Base-by-base conservation (phyloP, 2,329 filamentous ascomycete species). In the Sporothrix dimorphospora region DNA sequence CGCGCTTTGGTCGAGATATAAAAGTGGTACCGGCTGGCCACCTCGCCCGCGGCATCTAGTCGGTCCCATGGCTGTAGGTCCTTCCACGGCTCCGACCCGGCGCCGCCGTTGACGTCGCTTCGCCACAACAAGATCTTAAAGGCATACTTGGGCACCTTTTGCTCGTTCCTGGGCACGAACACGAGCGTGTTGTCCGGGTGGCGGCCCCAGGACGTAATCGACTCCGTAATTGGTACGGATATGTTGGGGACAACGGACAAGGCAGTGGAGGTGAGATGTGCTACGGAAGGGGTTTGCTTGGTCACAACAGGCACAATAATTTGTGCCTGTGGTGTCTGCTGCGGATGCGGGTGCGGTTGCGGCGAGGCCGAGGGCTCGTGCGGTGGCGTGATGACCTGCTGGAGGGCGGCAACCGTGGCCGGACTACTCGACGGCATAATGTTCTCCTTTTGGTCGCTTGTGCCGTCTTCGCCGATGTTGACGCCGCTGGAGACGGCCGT, bases 1-100 rank as follows among this genome's bases (percentile, higher is more conserved):
- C 90, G 91, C 4, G 93, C 91, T 76, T 94, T 94, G 3, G 94
- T 97, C 0, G 91, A 91, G 68, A 98, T 90, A 78, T 89, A 91
- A 74, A 94, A 91, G 4, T 88, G 86, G 76, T 90, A 90, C 16
- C 71, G 73, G 1, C 90, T 83, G 14, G 88, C 47, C 47, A 49
- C 47, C 19, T 81, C 76, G 66, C 83, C 75, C 16, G 76, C 74
- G 34, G 77, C 73, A 82, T 83, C 81, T 65, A 83, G 79, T 83
- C 85, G 90, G 72, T 86, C 85, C 78, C 87, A 88, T 69, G 86
- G 86, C 47, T 83, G 83, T 69, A 85, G 78, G 27, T 87, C 85
- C 65, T 84, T 85, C 66, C 83, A 83, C 8, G 87, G 84, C 72
- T 93, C 91, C 72, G 91, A 90, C 12, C 88, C 88, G 0, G 90